Evolutionary conservation across 805 yeast genomes (phyloP).

Genomic region (Priceomyces fermenticarens): DNA sequence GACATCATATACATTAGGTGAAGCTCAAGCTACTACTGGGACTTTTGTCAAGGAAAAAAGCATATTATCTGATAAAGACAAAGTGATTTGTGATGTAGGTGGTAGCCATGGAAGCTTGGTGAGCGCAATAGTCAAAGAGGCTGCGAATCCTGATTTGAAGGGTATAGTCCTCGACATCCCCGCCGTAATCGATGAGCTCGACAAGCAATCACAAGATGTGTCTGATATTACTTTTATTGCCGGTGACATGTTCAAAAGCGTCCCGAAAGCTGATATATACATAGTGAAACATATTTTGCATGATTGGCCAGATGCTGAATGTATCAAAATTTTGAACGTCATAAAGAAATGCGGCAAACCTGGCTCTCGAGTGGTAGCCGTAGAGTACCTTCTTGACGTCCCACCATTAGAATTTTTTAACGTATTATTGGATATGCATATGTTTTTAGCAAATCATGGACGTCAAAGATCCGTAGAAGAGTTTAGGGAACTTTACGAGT

Average conservation of each 20-base stretch:
- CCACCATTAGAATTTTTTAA: neutral
- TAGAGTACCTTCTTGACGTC: neutral
- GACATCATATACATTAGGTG: neutral
- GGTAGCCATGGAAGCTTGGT: slow-evolving; percentile 1
- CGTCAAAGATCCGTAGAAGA: slow-evolving; percentile 3
- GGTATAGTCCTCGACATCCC: neutral
- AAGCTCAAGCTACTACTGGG: neutral
- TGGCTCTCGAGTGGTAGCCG: slow-evolving; percentile 1
- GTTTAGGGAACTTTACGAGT: neutral
- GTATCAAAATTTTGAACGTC: neutral
- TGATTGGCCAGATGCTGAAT: slow-evolving; percentile 2
- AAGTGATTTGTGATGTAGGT: neutral
- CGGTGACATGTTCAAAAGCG: slow-evolving; percentile 1
- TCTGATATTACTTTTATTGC: neutral
- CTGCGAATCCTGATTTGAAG: neutral
- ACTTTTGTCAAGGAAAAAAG: neutral
- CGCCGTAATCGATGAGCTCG: neutral
- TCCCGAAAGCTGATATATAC: neutral
- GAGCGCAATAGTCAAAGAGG: neutral
- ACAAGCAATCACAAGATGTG: neutral
- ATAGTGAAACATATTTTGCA: slow-evolving; percentile 1
- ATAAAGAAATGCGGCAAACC: neutral
- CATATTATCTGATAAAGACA: neutral
- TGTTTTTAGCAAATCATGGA: neutral
- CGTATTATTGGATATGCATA: too few relatives aligned